Percentiles rank a stretch among this genome's conserved stretches.
phyloP scores from a whole-genome alignment of 176 grass and related monocot genomes.

The Poa annua region DNA sequence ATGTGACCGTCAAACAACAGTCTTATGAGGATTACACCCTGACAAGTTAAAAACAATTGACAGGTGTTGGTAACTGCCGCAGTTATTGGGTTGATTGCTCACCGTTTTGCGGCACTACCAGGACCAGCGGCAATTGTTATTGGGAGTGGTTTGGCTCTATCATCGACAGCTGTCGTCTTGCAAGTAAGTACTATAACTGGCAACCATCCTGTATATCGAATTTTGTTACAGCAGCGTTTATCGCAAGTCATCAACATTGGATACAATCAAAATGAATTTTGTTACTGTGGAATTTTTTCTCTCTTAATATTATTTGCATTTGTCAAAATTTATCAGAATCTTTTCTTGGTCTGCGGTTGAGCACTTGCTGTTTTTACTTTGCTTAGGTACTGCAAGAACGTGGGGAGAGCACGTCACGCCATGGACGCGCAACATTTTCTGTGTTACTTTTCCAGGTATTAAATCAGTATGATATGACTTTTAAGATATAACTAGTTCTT shows the following conservation, averaged over 20 bases:
- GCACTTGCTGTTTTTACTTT: conserved; percentile 35
- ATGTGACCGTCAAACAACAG: conserved; percentile 39
- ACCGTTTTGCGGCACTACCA: conserved; percentile 61
- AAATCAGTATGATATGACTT: not conserved
- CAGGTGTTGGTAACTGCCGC: conserved; percentile 87
- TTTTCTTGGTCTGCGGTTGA: conserved; percentile 33
- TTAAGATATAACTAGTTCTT: not conserved
- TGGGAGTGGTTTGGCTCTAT: conserved; percentile 92
- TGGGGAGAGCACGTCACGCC: conserved; percentile 94
- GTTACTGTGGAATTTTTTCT: conserved; percentile 4
- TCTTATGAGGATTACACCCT: conserved; percentile 27
- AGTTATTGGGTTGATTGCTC: conserved; percentile 82
- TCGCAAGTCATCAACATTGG: not conserved
- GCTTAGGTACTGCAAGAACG: conserved; percentile 91
- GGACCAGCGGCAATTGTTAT: conserved; percentile 94
- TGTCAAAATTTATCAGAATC: not conserved
- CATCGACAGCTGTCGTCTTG: conserved; percentile 96
- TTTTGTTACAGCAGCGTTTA: conserved; percentile 12
- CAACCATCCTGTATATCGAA: conserved; percentile 23
- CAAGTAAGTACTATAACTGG: conserved; percentile 60
- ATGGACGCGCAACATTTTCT: conserved; percentile 98
- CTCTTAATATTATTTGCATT: conserved; percentile 19
- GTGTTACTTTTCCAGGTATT: conserved; percentile 95
- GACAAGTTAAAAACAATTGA: conserved; percentile 34
- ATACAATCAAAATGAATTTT: conserved; percentile 16